Evolutionary conservation across 164 flowering plant genomes (phyloP), one percentile per base, ranked within the genome.

Genomic region (Vitis riparia): DNA sequence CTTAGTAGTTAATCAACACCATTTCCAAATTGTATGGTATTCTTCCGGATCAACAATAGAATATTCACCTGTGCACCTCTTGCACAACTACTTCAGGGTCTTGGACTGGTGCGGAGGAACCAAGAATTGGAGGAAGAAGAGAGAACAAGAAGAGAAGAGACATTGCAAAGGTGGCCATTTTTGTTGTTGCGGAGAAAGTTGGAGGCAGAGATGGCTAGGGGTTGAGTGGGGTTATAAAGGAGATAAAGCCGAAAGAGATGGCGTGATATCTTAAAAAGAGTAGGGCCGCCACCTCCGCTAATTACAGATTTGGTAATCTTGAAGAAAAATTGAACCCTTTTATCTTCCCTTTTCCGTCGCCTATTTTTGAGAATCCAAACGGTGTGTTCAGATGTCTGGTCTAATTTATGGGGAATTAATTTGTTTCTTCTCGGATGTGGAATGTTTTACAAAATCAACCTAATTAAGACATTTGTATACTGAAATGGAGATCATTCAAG

Each of bases 51-150:
- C 7, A 37, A 37, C 6, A 37, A 3, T 6, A 10, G 1, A 19
- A 37, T 37, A 63, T 8, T 19, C n/a, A 77, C 85, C 80, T 75
- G 0, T 80, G 79, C 0, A 82, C 81, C 6, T 82, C 83, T 62
- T 80, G 67, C 3, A 73, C 83, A 0, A 80, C 83, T 1, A 69
- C 57, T 12, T 76, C 78, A 27, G 83, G 81, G 71, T 82, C 81
- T 50, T 68, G 86, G 52, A 75, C 63, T 4, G 79, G 12, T 8
- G 81, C 63, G 13, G 83, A 75, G 19, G 64, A 72, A 9, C 44
- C 79, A 5, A 74, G 44, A 52, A 30, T 9, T 32, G 73, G 55
- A 61, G 55, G 3, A 2, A 74, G 32, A 56, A 68, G 67, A 32
- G 61, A 32, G 50, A 58, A 14, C 60, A 71, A 12, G 58, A 67